Evolutionary conservation across 2,329 filamentous ascomycete species (phyloP), one percentile per base, ranked within the genome.

Genomic region (Ophiostoma novo-ulmi): DNA sequence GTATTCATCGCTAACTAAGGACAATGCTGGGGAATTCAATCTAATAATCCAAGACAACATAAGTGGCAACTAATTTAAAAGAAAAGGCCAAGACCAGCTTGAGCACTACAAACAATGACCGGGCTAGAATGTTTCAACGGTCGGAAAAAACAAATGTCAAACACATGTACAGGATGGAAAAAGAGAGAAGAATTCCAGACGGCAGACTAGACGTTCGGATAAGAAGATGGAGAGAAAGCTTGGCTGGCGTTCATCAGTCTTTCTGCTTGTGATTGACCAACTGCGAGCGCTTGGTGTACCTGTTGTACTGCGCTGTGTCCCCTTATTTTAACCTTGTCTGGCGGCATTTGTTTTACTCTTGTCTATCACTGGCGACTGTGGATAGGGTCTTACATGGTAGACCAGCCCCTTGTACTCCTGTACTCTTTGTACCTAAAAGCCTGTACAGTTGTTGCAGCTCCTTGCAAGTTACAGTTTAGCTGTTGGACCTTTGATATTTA

Each of bases 121-220:
- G 22, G 52, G 11, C 52, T 58, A 26, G 11, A 58, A 58, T 58
- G n/a, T 58, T 58, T 58, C 52, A 26, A 26, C 52, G 52, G 52
- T 17, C 11, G 52, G 52, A 58, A 26, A n/a, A 58, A 58, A 58
- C 52, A 58, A 58, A 58, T 26, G 22, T 58, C n/a, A 58, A 58
- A 58, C 52, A 55, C 2, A 26, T 26, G 4, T 7, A 58, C 17
- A 26, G 14, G 44, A 48, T 20, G 44, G 44, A 48, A 48, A 48
- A 48, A 5, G 17, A n/a, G 2, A 48, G 44, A 48, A 58, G 52
- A 10, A 26, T 58, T 26, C 52, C n/a, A 58, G 52, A 58, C n/a
- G 52, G 3, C 8, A 58, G n/a, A 48, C 44, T n/a, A 20, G 44
- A 48, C 44, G 17, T 20, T 22, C 48, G 7, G 17, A 22, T 5